Percentiles rank a stretch among this genome's conserved stretches.
Evolutionary conservation across 2,329 filamentous ascomycete species (phyloP).

Genomic region (Ophiostoma sp.): DNA sequence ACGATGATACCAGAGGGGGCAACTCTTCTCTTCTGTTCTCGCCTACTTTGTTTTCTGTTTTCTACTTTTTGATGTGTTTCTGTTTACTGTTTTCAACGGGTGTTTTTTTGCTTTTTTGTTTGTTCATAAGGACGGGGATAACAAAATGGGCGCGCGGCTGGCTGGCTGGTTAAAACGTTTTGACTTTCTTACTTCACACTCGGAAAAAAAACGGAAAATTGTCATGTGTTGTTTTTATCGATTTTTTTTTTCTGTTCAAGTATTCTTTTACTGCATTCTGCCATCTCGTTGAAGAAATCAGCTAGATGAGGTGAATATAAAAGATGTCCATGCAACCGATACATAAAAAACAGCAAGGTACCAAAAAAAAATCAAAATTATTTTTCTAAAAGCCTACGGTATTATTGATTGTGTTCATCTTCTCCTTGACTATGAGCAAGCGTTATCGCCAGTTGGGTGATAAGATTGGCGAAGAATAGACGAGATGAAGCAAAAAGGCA

Average conservation of each 20-base stretch:
- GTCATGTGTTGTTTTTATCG: slow-evolving; percentile 24
- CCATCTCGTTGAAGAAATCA: slow-evolving; percentile 8
- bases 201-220: slow-evolving; percentile 26
- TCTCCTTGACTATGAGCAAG: neutral
- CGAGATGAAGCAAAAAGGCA: neutral
- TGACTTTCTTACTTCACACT: slow-evolving; percentile 17
- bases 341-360: slow-evolving; percentile 12
- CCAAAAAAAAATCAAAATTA: slow-evolving; percentile 23
- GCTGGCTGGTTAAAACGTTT: slow-evolving; percentile 25
- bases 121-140: slow-evolving; percentile 14
- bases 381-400: neutral
- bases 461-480: neutral
- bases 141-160: slow-evolving; percentile 26
- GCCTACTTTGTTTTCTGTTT: neutral
- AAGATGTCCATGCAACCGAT: slow-evolving; percentile 12
- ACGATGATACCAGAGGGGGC: neutral
- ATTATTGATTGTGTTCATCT: neutral
- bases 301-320: slow-evolving; percentile 5
- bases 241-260: slow-evolving; percentile 20
- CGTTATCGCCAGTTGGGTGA: neutral
- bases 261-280: slow-evolving; percentile 1
- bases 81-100: neutral
- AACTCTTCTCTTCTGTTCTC: neutral
- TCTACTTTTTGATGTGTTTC: neutral
- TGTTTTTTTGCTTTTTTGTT: slow-evolving; percentile 11